Conservation (phyloP, 257 asterid genomes). For the Rubia yunnanensis region DNA sequence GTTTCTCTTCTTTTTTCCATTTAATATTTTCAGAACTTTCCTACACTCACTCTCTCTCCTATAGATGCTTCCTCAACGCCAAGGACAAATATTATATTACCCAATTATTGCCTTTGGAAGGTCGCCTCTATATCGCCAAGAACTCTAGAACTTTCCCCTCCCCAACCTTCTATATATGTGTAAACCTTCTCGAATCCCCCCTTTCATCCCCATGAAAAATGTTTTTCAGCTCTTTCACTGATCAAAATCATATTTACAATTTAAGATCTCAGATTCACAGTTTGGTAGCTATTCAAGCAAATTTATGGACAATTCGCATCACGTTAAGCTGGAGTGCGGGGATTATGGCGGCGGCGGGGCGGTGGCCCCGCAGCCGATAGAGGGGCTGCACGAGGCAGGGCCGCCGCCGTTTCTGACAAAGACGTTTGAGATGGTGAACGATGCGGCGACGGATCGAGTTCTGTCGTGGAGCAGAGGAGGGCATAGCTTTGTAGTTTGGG, state of each 20-base stretch:
- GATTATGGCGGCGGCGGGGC: constrained; percentile 25
- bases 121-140: not conserved
- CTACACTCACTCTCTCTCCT: not conserved
- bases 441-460: constrained; percentile 30
- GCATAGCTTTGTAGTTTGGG: constrained; percentile 76
- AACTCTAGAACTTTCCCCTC: constrained; percentile 55
- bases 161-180: not conserved
- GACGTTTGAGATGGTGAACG: constrained; percentile 86
- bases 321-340: constrained; percentile 49
- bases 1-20: constrained; percentile 22
- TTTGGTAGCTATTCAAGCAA: too few relatives aligned
- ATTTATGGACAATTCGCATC: constrained; percentile 28
- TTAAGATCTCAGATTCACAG: too few relatives aligned
- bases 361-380: constrained; percentile 57
- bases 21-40: not conserved
- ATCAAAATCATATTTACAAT: too few relatives aligned
- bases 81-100: not conserved
- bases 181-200: not conserved
- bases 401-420: constrained; percentile 84
- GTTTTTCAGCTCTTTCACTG: too few relatives aligned
- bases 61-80: not conserved
- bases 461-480: constrained; percentile 87
- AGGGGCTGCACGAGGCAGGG: constrained; percentile 66
- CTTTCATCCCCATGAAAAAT: too few relatives aligned
- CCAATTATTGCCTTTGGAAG: constrained; percentile 11